Percentiles rank a stretch among this genome's conserved stretches.
Conservation (phyloP, 176 grass and related monocot species). For the Phragmites australis region DNA sequence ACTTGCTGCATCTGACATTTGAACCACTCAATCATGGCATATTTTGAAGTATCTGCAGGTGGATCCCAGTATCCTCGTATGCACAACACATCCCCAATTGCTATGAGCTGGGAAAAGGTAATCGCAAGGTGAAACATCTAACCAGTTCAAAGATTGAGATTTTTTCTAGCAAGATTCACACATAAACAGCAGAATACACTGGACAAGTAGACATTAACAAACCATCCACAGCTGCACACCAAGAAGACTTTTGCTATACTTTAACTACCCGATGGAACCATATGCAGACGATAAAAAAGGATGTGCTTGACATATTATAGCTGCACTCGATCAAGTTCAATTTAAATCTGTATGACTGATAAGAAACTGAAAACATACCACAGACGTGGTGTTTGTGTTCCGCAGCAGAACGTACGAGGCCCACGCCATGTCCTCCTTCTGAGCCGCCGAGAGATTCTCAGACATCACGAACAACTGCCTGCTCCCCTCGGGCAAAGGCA, state of each 20-base stretch:
- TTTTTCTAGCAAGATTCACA: background rate
- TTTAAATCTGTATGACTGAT: background rate
- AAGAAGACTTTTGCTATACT: background rate
- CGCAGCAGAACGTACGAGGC: conserved; percentile 74
- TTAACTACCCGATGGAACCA: conserved; percentile 1
- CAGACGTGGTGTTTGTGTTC: conserved; percentile 81
- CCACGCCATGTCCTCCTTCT: conserved; percentile 87
- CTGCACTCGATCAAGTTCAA: conserved; percentile 4
- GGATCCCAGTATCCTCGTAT: conserved; percentile 86
- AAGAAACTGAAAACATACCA: conserved; percentile 53
- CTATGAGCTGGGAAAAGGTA: conserved; percentile 62
- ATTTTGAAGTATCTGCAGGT: conserved; percentile 60
- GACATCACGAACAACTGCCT: conserved; percentile 78
- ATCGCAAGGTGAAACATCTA: conserved; percentile 18
- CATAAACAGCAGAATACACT: background rate
- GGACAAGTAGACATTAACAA: background rate
- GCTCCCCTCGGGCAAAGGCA: conserved; percentile 64
- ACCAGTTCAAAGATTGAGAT: background rate
- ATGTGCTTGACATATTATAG: background rate
- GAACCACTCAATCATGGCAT: conserved; percentile 67
- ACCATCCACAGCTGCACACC: background rate
- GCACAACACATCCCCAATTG: conserved; percentile 56
- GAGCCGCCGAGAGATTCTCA: conserved; percentile 46
- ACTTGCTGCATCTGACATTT: conserved; percentile 60
- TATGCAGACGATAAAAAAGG: background rate